Evolutionary conservation across 2,329 filamentous ascomycete genomes (phyloP), one percentile per base, ranked within the genome.

Genomic region (Pseudogymnoascus destructans): DNA sequence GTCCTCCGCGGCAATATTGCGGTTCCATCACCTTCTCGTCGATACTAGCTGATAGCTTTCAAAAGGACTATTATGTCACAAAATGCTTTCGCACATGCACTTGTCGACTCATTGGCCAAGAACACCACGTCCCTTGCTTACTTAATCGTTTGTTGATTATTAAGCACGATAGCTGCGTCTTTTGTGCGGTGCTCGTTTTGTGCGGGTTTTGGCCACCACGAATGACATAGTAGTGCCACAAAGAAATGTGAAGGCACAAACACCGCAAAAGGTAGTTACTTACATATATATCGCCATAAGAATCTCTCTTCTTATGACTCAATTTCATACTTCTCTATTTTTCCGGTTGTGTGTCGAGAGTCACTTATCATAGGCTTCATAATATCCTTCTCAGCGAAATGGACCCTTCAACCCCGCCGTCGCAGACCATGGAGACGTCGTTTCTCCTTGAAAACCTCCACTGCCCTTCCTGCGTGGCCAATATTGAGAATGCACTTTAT

Each of bases 361-460:
- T 52, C 15, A 52, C 46, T 52, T 52, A 52, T 30, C 46, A 30
- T 52, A 52, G 25, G 46, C 46, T 52, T 52, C 46, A 30, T 52
- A 21, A 49, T 46, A 49, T 13, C 13, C 42, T 52, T 52, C 23
- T 52, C n/a, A 15, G 46, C 46, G 46, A 52, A 52, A 52, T 52
- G 46, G 46, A 52, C 25, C 15, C 46, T 30, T 52, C 46, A 1
- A 19, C 46, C 46, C 46, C 68, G 56, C 70, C 69, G 58, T 70
- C 69, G 11, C 64, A 68, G 4, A 70, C 61, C 0, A 66, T 59
- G 2, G 68, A 66, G 9, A 70, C 62, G 59, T 70, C 67, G 15
- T 81, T 85, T 66, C 76, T 89, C 61, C 74, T 90, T 64, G 80
- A 78, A 61, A 89, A 90, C 69, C 76, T 90, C n/a, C 86, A 90